These are phyloP conservation scores for Luffa acutangula DNA, from an alignment of 306 rosid genomes.

Conservation along the genomic window DNA sequence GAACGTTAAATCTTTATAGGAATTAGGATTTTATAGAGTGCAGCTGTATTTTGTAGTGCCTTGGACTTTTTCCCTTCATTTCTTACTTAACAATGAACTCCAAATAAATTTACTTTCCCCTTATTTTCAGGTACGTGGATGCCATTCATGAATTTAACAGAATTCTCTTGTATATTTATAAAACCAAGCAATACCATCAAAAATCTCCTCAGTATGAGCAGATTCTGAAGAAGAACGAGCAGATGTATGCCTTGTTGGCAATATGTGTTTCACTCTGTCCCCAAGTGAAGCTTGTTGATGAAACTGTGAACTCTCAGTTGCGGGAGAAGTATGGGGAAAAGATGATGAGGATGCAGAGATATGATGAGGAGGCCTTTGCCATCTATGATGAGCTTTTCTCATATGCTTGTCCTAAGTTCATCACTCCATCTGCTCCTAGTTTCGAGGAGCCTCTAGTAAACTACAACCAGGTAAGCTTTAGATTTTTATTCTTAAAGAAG, in stretches of 20 bases:
- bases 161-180: constrained; percentile 69
- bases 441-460: constrained; percentile 90
- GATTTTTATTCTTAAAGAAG: not conserved
- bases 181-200: constrained; percentile 74
- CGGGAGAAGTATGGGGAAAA: constrained; percentile 96
- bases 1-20: not conserved
- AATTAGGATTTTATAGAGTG: not conserved
- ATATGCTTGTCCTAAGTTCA: constrained; percentile 95
- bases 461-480: constrained; percentile 70
- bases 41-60: not conserved
- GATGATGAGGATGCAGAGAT: constrained; percentile 88
- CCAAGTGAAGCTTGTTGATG: constrained; percentile 78
- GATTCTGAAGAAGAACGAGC: constrained; percentile 92
- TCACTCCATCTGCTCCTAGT: constrained; percentile 93
- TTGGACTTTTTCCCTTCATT: not conserved
- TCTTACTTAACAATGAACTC: not conserved
- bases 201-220: constrained; percentile 94
- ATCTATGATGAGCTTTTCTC: constrained; percentile 96
- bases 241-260: constrained; percentile 98
- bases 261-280: constrained; percentile 89
- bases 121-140: constrained; percentile 62
- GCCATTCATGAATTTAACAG: constrained; percentile 87
- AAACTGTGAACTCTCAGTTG: constrained; percentile 79
- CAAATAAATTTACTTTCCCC: not conserved
- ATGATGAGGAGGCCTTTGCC: constrained; percentile 89